A percentile compares a stretch with the other conserved stretches of the same genome.
Evolutionary conservation across 306 rosid species (phyloP).

Genomic region (Cucurbita maxima): DNA sequence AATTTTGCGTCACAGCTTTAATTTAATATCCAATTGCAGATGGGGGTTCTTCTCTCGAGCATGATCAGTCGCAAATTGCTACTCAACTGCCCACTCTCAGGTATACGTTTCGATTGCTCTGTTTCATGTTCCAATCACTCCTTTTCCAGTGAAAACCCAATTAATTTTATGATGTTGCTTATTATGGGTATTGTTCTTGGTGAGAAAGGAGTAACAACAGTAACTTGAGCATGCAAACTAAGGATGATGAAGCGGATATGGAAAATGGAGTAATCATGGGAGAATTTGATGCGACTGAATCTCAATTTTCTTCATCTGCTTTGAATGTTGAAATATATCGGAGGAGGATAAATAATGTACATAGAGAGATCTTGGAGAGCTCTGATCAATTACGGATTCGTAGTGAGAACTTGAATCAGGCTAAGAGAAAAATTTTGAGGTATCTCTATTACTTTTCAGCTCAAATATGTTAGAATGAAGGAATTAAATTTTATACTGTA

Average conservation of each 20-base stretch:
- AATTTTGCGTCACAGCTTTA: background rate
- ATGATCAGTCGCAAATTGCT: constrained; percentile 18
- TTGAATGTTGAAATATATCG: constrained; percentile 21
- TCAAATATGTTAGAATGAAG: too few species aligned
- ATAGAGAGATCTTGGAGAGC: constrained; percentile 30
- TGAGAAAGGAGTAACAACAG: constrained; percentile 27
- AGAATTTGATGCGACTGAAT: constrained; percentile 9
- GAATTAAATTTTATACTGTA: too few species aligned
- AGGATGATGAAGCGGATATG: constrained; percentile 12
- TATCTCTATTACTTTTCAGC: constrained; percentile 14
- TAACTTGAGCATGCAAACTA: constrained; percentile 18
- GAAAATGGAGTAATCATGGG: constrained; percentile 4
- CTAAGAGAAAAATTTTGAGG: constrained; percentile 52
- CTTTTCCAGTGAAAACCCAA: background rate
- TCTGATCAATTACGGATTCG: constrained; percentile 25
- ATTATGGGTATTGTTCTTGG: constrained; percentile 12
- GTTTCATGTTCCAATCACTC: background rate
- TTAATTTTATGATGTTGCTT: background rate
- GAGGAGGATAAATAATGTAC: constrained; percentile 16
- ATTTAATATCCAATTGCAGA: constrained; percentile 6
- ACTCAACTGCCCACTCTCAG: constrained; percentile 18
- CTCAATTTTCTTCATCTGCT: constrained; percentile 9
- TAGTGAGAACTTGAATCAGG: constrained; percentile 26
- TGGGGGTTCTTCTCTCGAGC: constrained; percentile 21
- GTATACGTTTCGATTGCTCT: background rate